phyloP scores from a whole-genome alignment of 805 yeast genomes.

The Alloascoidea hylecoeti region DNA sequence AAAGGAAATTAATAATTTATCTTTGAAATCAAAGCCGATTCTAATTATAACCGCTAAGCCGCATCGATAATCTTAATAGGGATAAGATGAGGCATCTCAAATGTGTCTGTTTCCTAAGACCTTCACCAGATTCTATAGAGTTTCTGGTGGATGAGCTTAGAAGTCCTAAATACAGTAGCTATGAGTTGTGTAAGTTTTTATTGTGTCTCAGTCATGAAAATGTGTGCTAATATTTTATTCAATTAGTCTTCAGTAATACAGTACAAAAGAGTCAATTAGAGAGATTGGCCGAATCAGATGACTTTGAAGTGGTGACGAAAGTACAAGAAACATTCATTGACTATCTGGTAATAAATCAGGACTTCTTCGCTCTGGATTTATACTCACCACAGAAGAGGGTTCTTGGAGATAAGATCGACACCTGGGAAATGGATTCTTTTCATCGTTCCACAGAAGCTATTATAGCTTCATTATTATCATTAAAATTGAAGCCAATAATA shows the following conservation, averaged over 20 bases:
- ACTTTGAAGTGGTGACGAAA: slow-evolving; percentile 58
- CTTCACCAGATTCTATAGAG: slow-evolving; percentile 49
- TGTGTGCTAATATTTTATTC: background rate
- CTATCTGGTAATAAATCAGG: slow-evolving; percentile 58
- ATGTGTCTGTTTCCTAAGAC: slow-evolving; percentile 70
- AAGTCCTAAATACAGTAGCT: slow-evolving; percentile 67
- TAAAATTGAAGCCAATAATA: slow-evolving; percentile 67
- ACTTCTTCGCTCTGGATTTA: slow-evolving; percentile 39
- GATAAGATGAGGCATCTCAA: slow-evolving; percentile 68
- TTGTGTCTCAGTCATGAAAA: background rate
- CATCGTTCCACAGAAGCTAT: slow-evolving; percentile 28
- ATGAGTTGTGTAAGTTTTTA: slow-evolving; percentile 37
- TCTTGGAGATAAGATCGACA: slow-evolving; percentile 21
- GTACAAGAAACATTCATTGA: slow-evolving; percentile 83
- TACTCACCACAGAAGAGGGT: slow-evolving; percentile 15
- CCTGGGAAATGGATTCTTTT: slow-evolving; percentile 33
- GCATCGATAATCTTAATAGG: slow-evolving; percentile 42
- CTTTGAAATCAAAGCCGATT: background rate
- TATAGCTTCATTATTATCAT: slow-evolving; percentile 47
- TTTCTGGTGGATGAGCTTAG: slow-evolving; percentile 50
- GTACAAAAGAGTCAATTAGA: slow-evolving; percentile 71
- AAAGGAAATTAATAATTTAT: background rate
- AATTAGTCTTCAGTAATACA: slow-evolving; percentile 46
- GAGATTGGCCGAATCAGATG: slow-evolving; percentile 81
- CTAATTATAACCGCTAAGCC: slow-evolving; percentile 10